phyloP scores from a whole-genome alignment of 257 asterid genomes.

The Salvia rosmarinus region DNA sequence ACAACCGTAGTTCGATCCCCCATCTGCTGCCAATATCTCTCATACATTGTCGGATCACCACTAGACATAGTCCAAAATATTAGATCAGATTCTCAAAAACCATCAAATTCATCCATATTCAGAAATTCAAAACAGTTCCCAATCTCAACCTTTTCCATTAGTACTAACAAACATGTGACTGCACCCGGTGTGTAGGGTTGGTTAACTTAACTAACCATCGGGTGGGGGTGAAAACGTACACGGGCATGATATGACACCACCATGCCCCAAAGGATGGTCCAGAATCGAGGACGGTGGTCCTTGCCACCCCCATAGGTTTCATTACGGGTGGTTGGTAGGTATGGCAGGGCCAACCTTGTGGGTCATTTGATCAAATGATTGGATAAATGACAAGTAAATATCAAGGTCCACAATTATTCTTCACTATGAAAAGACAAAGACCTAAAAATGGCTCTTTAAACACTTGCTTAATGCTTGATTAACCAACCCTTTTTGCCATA shows the following conservation, averaged over 20 bases:
- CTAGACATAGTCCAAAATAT: conserved; percentile 40
- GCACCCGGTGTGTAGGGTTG: neutral
- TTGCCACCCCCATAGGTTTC: conserved; percentile 44
- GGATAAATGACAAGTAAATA: conserved; percentile 55
- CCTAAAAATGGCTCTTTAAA: conserved; percentile 37
- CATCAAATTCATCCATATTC: neutral
- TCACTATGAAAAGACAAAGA: conserved; percentile 37
- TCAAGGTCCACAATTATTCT: conserved; percentile 60
- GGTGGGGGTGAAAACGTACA: conserved; percentile 25
- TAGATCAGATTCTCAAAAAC: neutral
- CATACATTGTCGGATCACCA: conserved; percentile 98
- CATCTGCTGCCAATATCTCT: conserved; percentile 68
- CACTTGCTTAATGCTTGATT: conserved; percentile 25
- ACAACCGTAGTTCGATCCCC: conserved; percentile 71
- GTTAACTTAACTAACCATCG: neutral
- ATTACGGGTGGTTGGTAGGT: conserved; percentile 58
- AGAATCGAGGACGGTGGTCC: conserved; percentile 56
- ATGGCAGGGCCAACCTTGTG: conserved; percentile 51
- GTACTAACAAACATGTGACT: neutral
- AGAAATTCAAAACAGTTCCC: too few relatives aligned
- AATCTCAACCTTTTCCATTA: neutral
- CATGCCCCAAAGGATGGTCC: conserved; percentile 51
- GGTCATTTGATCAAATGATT: conserved; percentile 69
- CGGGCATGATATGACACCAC: conserved; percentile 45
- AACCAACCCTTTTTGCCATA: too few relatives aligned